Base-by-base conservation (phyloP, 2,329 filamentous ascomycete species). In the Amauroascus niger region DNA sequence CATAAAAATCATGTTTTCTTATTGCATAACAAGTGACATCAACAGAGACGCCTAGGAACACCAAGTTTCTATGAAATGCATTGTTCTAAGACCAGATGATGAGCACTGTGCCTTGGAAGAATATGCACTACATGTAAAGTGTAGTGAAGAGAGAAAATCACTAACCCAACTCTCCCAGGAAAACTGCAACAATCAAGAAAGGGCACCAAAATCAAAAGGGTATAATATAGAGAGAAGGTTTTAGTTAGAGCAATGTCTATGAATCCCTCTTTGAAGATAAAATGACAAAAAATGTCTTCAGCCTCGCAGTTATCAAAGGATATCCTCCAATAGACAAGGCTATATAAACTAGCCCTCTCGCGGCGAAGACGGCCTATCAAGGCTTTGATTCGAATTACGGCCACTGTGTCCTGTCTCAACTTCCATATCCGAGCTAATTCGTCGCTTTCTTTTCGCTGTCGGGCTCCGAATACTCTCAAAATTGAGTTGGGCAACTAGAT, bases 401-500 rank as follows among this genome's bases (percentile, higher is more conserved):
- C 13, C 18, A 37, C 3, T 30, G 14, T 14, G 8, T 6, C 40
- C 18, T 14, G 30, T 9, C 26, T 44, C 39, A 33, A 51, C 39
- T 16, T 24, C 26, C 30, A 51, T 22, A 30, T 50, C 48, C 28
- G 28, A 51, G 14, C 49, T 51, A 11, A 8, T 14, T 11, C 13
- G 16, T 24, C 39, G 20, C 16, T 47, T 46, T 11, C n/a, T 26
- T 14, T 39, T 40, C 28, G 8, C 20, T 3, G 6, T 1, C 11
- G 22, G 7, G 6, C 18, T 18, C 14, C 14, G 39, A 13, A 28
- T 47, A 1, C 50, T 20, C 1, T 53, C 39, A 24, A 47, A 26
- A 13, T 53, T 46, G 28, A 39, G 50, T 22, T 39, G 28, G 13
- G 50, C 50, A 28, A 53, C 45, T n/a, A 46, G 7, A 7, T 20